Base-by-base conservation (phyloP, 371 early-diverging fungal genomes). In the Zychaea mexicana region DNA sequence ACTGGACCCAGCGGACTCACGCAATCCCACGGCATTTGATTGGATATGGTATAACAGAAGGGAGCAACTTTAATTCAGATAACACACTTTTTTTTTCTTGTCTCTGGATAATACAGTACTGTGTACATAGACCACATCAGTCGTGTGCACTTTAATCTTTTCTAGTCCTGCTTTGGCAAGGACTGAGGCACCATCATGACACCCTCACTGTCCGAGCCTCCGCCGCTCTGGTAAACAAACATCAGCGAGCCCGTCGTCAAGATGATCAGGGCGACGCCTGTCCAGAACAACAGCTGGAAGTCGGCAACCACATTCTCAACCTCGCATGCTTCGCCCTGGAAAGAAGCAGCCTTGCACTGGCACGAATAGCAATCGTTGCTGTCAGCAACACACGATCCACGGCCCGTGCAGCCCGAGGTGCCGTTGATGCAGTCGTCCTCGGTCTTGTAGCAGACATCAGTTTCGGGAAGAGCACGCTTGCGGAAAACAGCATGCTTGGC, bases 201-300 rank as follows among this genome's bases (percentile, higher is more conserved):
- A 57, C 73, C 75, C 38, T 71, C 71, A 52, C 69, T 73, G 17
- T 59, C 66, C n/a, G 68, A 59, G 42, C 65, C 57, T 31, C 82
- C 79, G 24, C 49, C 42, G 38, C 71, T 72, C 52, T 77, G 73
- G 54, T 73, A 78, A 21, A 81, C 69, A 61, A 77, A 78, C 31
- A 70, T 32, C 59, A 81, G 66, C 17, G 70, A 77, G 60, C 77
- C 75, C n/a, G 73, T 46, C 26, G 76, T 71, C 54, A 75, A 56
- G 17, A 78, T 64, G 57, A 77, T 61, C 60, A 81, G 67, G 12
- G 56, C 54, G 33, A 81, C 71, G 39, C 76, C 66, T 3, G 82
- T 78, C 82, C 82, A 81, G 61, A 81, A 81, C 47, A 81, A 61
- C 27, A 81, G 55, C 52, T 81, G 82, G 71, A 81, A 81, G 32